Conservation (phyloP, 805 yeast genomes). For the Wickerhamiella kazuoi region DNA sequence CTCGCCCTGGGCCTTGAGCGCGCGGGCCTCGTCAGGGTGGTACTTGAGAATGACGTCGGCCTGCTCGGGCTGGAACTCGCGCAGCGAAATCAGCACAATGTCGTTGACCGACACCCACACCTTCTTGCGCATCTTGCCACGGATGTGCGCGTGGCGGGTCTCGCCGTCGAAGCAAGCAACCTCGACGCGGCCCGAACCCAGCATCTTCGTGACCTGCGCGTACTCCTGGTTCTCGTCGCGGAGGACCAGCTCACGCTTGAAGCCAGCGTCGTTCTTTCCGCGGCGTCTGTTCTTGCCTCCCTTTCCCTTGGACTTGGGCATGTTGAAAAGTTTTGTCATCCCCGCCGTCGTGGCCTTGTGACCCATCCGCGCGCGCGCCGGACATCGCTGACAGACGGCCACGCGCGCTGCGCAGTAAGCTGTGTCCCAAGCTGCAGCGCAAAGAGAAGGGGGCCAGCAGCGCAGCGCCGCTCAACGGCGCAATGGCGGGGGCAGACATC, state of each 20-base stretch:
- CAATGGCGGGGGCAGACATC: too few relatives aligned
- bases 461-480: too few relatives aligned
- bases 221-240: constrained; percentile 97
- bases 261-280: constrained; percentile 90
- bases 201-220: constrained; percentile 95
- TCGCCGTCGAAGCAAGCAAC: constrained; percentile 89
- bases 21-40: constrained; percentile 95
- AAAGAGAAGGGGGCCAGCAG: too few relatives aligned
- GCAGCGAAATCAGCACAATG: constrained; percentile 80
- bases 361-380: too few relatives aligned
- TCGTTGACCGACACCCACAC: constrained; percentile 99
- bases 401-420: too few relatives aligned
- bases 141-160: constrained; percentile 89
- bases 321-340: constrained; percentile 14
- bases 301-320: constrained; percentile 70
- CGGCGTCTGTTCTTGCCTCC: constrained; percentile 71
- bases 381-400: too few relatives aligned
- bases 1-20: constrained; percentile 88
- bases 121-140: constrained; percentile 98
- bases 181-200: constrained; percentile 95
- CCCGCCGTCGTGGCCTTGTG: background rate
- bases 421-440: too few relatives aligned
- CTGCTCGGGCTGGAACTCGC: constrained; percentile 97
- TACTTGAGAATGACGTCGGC: constrained; percentile 96
- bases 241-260: constrained; percentile 82